phyloP scores from a whole-genome alignment of 441 rosid species.

The Francoa sonchifolia region DNA sequence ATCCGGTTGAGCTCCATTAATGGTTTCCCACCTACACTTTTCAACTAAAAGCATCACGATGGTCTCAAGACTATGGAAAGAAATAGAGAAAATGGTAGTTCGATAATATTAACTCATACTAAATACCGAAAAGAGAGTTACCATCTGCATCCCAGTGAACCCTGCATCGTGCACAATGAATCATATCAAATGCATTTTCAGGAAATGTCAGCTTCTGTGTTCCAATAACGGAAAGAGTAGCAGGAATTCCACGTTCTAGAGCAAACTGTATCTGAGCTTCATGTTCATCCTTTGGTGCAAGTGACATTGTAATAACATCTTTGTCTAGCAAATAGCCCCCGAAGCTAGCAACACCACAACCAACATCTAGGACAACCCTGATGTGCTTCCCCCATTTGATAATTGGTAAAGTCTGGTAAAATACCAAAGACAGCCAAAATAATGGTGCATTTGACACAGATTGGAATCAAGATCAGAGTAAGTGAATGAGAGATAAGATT shows the following conservation, averaged over 20 bases:
- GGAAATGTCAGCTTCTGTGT: slow-evolving; percentile 67
- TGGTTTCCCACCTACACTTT: slow-evolving; percentile 70
- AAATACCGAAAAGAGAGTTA: slow-evolving; percentile 6
- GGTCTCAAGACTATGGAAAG: slow-evolving; percentile 6
- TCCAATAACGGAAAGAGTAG: slow-evolving; percentile 72
- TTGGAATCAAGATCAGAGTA: too few relatives aligned
- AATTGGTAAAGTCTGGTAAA: slow-evolving; percentile 40
- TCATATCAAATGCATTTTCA: slow-evolving; percentile 53
- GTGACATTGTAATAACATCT: slow-evolving; percentile 76
- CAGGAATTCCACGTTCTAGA: slow-evolving; percentile 87
- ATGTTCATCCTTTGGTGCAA: slow-evolving; percentile 94
- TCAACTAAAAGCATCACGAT: slow-evolving; percentile 4
- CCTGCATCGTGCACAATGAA: slow-evolving; percentile 91
- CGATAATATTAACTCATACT: slow-evolving; percentile 2
- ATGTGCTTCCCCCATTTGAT: slow-evolving; percentile 62
- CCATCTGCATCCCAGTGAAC: slow-evolving; percentile 91
- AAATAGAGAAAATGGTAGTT: background rate
- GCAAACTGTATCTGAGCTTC: slow-evolving; percentile 98
- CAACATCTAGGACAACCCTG: slow-evolving; percentile 73
- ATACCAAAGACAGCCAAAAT: too few relatives aligned
- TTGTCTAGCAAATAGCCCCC: slow-evolving; percentile 74
- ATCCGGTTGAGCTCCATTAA: slow-evolving; percentile 78
- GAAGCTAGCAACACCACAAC: slow-evolving; percentile 92
- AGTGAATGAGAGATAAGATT: too few relatives aligned
- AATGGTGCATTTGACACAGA: too few relatives aligned